These are phyloP conservation scores for Sugiyamaella novakii DNA, from an alignment of 1,139 yeast genomes.

Conservation along the genomic window DNA sequence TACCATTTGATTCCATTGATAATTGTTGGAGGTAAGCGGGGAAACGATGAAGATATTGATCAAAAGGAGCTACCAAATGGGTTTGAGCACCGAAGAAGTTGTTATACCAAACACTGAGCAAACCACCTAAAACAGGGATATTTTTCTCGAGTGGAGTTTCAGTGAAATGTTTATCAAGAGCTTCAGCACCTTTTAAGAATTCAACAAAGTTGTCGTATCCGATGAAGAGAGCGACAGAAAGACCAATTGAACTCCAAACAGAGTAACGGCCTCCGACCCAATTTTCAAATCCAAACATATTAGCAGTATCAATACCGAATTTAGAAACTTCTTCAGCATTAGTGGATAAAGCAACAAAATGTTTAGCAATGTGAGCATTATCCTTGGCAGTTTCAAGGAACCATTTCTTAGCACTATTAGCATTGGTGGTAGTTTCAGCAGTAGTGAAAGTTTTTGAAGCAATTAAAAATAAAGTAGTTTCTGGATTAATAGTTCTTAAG, in stretches of 20 bases:
- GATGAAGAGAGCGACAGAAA: constrained; percentile 90
- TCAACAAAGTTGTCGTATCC: constrained; percentile 91
- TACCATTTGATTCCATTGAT: constrained; percentile 99
- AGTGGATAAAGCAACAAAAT: constrained; percentile 94
- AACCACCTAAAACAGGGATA: constrained; percentile 91
- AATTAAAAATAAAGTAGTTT: constrained; percentile 88
- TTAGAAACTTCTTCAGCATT: constrained; percentile 87
- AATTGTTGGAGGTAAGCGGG: constrained; percentile 98
- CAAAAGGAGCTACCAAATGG: constrained; percentile 96
- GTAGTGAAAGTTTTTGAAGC: constrained; percentile 99
- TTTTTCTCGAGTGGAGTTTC: constrained; percentile 84
- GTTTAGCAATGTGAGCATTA: constrained; percentile 80
- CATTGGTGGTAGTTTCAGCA: constrained; percentile 96
- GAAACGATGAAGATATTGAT: constrained; percentile 97
- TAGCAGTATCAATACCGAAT: constrained; percentile 95
- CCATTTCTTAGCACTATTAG: constrained; percentile 93
- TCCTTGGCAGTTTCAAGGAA: constrained; percentile 75
- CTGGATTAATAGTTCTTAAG: constrained; percentile 74
- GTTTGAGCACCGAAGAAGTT: constrained; percentile 98
- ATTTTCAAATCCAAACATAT: constrained; percentile 97
- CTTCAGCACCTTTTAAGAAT: constrained; percentile 96
- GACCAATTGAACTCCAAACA: constrained; percentile 98
- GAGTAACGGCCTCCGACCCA: constrained; percentile 99
- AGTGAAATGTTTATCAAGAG: constrained; percentile 87
- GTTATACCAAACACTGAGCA: constrained; percentile 95